Evolutionary conservation across 352 stramenopile genomes (phyloP).

Genomic region (Pythium coloratum): DNA sequence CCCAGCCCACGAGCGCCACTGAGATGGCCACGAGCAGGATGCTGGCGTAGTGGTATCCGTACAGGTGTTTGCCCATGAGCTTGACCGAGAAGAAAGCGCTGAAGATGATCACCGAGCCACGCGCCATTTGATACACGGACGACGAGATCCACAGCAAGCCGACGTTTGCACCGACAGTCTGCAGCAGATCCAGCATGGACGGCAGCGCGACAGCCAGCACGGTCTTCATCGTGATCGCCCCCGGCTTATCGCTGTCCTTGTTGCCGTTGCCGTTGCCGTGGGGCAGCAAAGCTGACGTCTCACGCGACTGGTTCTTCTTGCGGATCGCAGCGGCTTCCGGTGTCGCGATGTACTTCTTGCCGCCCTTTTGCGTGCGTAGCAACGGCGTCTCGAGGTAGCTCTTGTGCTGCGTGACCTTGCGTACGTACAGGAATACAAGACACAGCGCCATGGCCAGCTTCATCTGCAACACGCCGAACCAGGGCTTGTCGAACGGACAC

Average conservation of each 20-base stretch:
- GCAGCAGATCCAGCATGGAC: conserved; percentile 77
- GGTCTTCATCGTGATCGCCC: conserved; percentile 47
- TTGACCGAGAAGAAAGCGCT: conserved; percentile 83
- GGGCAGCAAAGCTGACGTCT: conserved; percentile 37
- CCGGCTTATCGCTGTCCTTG: conserved; percentile 13
- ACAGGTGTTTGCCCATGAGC: conserved; percentile 82
- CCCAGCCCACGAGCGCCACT: conserved; percentile 70
- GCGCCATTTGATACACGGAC: conserved; percentile 90
- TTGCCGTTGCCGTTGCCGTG: conserved; percentile 16
- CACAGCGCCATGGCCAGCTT: conserved; percentile 82
- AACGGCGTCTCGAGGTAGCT: conserved; percentile 73
- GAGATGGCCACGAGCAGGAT: conserved; percentile 76
- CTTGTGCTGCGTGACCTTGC: conserved; percentile 51
- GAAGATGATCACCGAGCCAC: conserved; percentile 91
- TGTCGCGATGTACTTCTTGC: conserved; percentile 58
- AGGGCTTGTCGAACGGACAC: conserved; percentile 85
- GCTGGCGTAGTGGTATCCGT: conserved; percentile 84
- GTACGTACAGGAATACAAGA: conserved; percentile 72
- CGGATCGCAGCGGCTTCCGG: conserved; percentile 43
- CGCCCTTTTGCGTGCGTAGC: conserved; percentile 60
- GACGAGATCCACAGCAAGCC: conserved; percentile 87
- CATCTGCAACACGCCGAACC: conserved; percentile 86
- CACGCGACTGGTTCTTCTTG: conserved; percentile 42
- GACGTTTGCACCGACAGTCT: conserved; percentile 87
- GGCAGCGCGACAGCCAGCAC: conserved; percentile 64